Percentiles rank a stretch among this genome's conserved stretches.
These are phyloP conservation scores for Coemansia reversa DNA, from an alignment of 192 early-diverging fungal species.

Conservation along the genomic window DNA sequence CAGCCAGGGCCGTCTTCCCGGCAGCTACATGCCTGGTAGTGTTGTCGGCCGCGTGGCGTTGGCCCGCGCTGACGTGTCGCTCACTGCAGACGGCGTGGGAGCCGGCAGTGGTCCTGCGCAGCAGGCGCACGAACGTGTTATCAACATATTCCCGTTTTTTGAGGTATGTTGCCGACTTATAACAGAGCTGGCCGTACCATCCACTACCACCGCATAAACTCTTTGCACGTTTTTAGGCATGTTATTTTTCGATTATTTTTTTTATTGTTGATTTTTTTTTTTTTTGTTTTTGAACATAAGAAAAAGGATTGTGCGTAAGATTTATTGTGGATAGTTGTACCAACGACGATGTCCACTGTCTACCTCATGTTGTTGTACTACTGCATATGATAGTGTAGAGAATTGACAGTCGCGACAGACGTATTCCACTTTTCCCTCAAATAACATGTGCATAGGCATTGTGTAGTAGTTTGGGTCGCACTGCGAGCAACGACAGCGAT, in stretches of 20 bases:
- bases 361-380: constrained; percentile 41
- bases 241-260: not conserved
- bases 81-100: constrained; percentile 52
- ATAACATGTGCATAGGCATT: constrained; percentile 31
- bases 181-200: constrained; percentile 86
- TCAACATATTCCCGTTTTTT: constrained; percentile 85
- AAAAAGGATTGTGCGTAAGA: not conserved
- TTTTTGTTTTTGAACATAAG: not conserved
- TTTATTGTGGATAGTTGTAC: constrained; percentile 52
- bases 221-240: not conserved
- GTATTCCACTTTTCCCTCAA: constrained; percentile 38
- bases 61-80: constrained; percentile 50
- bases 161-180: constrained; percentile 93
- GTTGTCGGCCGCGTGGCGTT: constrained; percentile 50
- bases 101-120: constrained; percentile 49
- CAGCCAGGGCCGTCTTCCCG: constrained; percentile 51
- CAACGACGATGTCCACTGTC: constrained; percentile 47
- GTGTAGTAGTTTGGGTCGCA: constrained; percentile 54
- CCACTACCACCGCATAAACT: constrained; percentile 1
- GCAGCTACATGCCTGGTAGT: constrained; percentile 56
- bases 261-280: constrained; percentile 4
- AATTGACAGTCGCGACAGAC: constrained; percentile 51
- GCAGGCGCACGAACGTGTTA: constrained; percentile 57
- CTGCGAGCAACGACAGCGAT: constrained; percentile 49
- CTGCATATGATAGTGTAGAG: constrained; percentile 25